Conservation (phyloP, 257 asterid species). For the Vinca minor region DNA sequence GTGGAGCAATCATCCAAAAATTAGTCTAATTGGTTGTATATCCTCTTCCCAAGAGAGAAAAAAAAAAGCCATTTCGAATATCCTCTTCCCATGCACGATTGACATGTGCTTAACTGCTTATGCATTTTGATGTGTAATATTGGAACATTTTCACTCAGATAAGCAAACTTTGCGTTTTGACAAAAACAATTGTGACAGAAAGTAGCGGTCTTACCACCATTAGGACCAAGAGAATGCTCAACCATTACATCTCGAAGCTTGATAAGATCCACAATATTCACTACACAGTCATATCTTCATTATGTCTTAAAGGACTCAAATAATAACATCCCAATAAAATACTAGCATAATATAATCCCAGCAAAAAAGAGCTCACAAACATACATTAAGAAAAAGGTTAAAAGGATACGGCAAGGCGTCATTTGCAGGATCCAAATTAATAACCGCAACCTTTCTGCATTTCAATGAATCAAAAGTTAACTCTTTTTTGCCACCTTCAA, state of each 20-base stretch:
- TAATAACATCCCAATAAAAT: slow-evolving; percentile 5
- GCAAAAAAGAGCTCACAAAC: not conserved
- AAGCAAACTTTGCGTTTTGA: too few relatives aligned
- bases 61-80: not conserved
- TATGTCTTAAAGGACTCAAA: slow-evolving; percentile 33
- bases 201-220: slow-evolving; percentile 58
- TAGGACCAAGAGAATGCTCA: slow-evolving; percentile 96
- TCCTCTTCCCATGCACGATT: not conserved
- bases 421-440: slow-evolving; percentile 94
- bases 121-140: not conserved
- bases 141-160: too few relatives aligned
- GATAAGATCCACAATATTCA: slow-evolving; percentile 82
- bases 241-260: slow-evolving; percentile 84
- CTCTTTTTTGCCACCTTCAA: not conserved
- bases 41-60: not conserved
- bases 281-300: slow-evolving; percentile 78
- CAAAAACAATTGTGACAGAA: not conserved
- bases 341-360: slow-evolving; percentile 1
- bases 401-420: slow-evolving; percentile 93
- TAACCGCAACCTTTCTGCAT: slow-evolving; percentile 90
- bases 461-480: slow-evolving; percentile 6
- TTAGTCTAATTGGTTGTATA: not conserved
- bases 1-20: not conserved
- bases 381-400: not conserved
- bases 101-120: too few relatives aligned